Evolutionary conservation across 1,139 yeast genomes (phyloP).

Genomic region (Suhomyces atakaporum): DNA sequence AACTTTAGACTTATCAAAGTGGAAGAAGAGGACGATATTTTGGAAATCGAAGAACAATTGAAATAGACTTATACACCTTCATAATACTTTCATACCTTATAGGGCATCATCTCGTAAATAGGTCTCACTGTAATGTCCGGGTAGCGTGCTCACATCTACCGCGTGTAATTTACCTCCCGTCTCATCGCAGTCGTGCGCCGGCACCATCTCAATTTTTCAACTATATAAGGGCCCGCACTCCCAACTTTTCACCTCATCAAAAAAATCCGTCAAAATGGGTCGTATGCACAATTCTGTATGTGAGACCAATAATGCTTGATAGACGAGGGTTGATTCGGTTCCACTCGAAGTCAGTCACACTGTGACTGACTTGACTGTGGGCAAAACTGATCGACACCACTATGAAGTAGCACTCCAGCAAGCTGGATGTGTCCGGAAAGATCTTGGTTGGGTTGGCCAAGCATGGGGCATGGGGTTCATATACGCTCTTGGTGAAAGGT

Average conservation of each 20-base stretch:
- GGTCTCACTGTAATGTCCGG: neutral
- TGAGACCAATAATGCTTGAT: slow-evolving; percentile 25
- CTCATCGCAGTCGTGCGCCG: slow-evolving; percentile 13
- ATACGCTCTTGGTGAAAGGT: too few species aligned
- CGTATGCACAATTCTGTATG: slow-evolving; percentile 82
- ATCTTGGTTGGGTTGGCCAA: too few species aligned
- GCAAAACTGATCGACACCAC: slow-evolving; percentile 27
- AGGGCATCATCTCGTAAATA: too few species aligned
- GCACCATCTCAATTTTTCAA: slow-evolving; percentile 18
- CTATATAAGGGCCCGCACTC: slow-evolving; percentile 5
- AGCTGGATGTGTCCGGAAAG: too few species aligned
- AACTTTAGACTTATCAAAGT: slow-evolving; percentile 51
- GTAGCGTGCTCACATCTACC: neutral
- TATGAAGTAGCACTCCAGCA: slow-evolving; percentile 16
- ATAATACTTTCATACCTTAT: too few species aligned
- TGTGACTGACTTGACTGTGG: slow-evolving; percentile 20
- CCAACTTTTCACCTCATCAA: slow-evolving; percentile 12
- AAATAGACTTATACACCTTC: neutral
- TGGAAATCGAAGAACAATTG: slow-evolving; percentile 37
- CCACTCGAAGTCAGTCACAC: slow-evolving; percentile 16
- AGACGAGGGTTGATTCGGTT: slow-evolving; percentile 33
- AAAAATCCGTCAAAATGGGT: slow-evolving; percentile 64
- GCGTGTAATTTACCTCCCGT: slow-evolving; percentile 1
- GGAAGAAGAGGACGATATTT: slow-evolving; percentile 65
- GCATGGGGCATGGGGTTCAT: too few species aligned